Evolutionary conservation across 345 rosid species (phyloP).

Genomic region (Rhizophora mangle): DNA sequence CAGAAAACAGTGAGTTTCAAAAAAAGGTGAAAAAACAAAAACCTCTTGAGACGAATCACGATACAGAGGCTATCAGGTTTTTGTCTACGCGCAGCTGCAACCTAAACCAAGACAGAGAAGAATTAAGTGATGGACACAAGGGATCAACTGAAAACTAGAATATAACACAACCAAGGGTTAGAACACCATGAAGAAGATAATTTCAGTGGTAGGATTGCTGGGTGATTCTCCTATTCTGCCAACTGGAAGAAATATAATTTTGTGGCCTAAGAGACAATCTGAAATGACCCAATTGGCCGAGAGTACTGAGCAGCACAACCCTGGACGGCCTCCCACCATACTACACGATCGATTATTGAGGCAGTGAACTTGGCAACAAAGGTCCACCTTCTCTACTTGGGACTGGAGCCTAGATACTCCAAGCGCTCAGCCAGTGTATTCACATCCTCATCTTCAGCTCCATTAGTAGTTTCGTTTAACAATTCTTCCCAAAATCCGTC

Average conservation of each 20-base stretch:
- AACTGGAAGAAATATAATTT: constrained; percentile 30
- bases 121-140: not conserved
- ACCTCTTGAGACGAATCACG: constrained; percentile 32
- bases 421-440: constrained; percentile 41
- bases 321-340: no score
- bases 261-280: constrained; percentile 15
- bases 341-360: no score
- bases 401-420: constrained; percentile 50
- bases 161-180: constrained; percentile 20
- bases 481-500: constrained; percentile 59
- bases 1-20: not conserved
- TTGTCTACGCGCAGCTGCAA: constrained; percentile 35
- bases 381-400: constrained; percentile 6
- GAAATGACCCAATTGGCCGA: constrained; percentile 1
- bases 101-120: constrained; percentile 35
- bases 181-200: constrained; percentile 24
- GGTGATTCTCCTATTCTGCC: constrained; percentile 32
- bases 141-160: not conserved
- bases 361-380: no score
- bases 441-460: constrained; percentile 45
- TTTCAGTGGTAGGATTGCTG: constrained; percentile 23
- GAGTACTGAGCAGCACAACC: not conserved
- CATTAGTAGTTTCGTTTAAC: constrained; percentile 26
- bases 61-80: constrained; percentile 26
- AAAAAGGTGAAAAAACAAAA: constrained; percentile 1